Base-by-base conservation (phyloP, 805 yeast genomes). In the Starmerella cellae region DNA sequence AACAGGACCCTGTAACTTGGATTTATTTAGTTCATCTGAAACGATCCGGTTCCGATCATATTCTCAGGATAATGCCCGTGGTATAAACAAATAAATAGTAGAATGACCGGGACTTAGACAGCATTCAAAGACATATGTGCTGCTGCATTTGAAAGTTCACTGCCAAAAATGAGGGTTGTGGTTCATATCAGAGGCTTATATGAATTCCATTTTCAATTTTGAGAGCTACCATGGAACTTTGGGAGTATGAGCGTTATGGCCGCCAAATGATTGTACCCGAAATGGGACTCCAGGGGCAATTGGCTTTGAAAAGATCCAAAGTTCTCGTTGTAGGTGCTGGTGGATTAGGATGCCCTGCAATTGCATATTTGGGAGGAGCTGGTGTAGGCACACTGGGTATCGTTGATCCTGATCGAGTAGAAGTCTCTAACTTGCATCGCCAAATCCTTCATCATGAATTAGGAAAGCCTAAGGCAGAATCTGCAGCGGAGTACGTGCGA, bases 241-340 rank as follows among this genome's bases (percentile, higher is more conserved):
- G 78, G 30, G 98, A 91, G 58, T 85, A 77, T 58, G 62, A 60
- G 24, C 64, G 96, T 29, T 91, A 91, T 60, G 97, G 99, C 3
- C 70, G 99, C 41, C 98, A 91, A 56, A 80, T 91, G 88, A 75
- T 87, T 21, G 95, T 91, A 2, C 91, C 94, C 2, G 80, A 74
- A 44, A 66, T 85, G 39, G 83, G 85, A 2, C 45, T 57, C 5
- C 19, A 39, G 2, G 68, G 67, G 34, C 99, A 91, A 58, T 39
- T 70, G 6, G 64, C 61, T 34, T 60, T 91, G 37, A 77, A 76
- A 48, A 50, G 59, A 0, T 45, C 88, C 2, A 71, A 66, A 39
- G 72, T 87, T 0, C 60, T 88, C 21, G 87, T 91, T 0, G 69
- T 91, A 6, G 98, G 99, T 1, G 96, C 96, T 1, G 99, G 98